phyloP scores from a whole-genome alignment of 2,329 filamentous ascomycete genomes.

The Rachicladosporium sp. region DNA sequence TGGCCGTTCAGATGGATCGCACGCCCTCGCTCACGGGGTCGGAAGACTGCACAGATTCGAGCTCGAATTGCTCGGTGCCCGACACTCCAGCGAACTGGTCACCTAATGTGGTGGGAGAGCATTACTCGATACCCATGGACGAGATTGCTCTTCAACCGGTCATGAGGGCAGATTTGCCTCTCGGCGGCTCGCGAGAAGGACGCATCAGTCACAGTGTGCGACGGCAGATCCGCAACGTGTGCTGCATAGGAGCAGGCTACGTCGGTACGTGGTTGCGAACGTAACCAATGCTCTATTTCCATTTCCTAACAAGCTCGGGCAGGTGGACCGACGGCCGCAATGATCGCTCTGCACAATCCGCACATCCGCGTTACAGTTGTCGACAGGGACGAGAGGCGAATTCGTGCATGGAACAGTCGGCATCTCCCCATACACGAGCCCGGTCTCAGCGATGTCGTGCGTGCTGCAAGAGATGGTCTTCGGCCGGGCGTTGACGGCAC shows the following conservation, averaged over 20 bases:
- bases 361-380: constrained; percentile 60
- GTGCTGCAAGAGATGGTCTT: constrained; percentile 42
- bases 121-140: constrained; percentile 9
- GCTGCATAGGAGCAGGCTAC: constrained; percentile 64
- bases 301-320: neutral
- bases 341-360: constrained; percentile 62
- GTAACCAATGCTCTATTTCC: neutral
- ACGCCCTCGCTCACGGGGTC: constrained; percentile 9
- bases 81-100: constrained; percentile 9
- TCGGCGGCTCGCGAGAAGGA: constrained; percentile 11
- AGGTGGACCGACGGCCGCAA: constrained; percentile 55
- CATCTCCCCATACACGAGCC: constrained; percentile 68
- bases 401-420: constrained; percentile 59
- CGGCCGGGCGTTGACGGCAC: constrained; percentile 13
- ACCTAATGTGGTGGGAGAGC: constrained; percentile 6
- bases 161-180: constrained; percentile 4
- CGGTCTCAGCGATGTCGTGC: constrained; percentile 54
- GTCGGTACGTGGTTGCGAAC: constrained; percentile 32
- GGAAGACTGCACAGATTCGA: constrained; percentile 7
- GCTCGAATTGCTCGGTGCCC: constrained; percentile 2
- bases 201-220: constrained; percentile 6
- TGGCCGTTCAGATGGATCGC: constrained; percentile 3
- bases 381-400: constrained; percentile 52
- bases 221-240: constrained; percentile 36
- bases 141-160: constrained; percentile 6